phyloP scores from a whole-genome alignment of 768 basidiomycete genomes.

The Neoboletus brunneissimus region DNA sequence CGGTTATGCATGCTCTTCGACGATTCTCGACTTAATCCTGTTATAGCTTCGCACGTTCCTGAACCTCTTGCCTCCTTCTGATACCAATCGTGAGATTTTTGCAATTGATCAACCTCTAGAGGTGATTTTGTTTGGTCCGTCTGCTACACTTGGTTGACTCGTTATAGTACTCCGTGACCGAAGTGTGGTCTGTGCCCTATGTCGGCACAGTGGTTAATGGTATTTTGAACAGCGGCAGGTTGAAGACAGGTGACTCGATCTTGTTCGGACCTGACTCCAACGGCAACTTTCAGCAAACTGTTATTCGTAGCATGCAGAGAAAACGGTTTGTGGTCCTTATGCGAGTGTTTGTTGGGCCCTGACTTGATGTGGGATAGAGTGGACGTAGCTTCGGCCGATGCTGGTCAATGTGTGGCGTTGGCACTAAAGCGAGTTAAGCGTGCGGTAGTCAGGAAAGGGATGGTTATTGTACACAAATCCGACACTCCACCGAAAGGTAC shows the following conservation, averaged over 20 bases:
- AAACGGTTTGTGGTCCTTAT: constrained; percentile 59
- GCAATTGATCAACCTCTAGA: constrained; percentile 75
- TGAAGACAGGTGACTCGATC: constrained; percentile 79
- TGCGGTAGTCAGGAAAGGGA: constrained; percentile 84
- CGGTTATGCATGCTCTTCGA: constrained; percentile 15
- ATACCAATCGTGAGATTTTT: constrained; percentile 80
- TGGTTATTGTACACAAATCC: constrained; percentile 84
- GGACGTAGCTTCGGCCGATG: constrained; percentile 80
- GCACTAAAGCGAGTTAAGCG: constrained; percentile 88
- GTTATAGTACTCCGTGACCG: constrained; percentile 74
- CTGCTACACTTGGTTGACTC: constrained; percentile 9
- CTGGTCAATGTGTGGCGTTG: constrained; percentile 92
- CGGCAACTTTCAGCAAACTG: constrained; percentile 78
- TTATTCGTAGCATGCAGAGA: constrained; percentile 90
- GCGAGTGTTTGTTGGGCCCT: not conserved
- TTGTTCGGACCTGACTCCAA: constrained; percentile 90
- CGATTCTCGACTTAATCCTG: constrained; percentile 10
- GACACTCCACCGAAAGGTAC: constrained; percentile 76
- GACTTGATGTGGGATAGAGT: constrained; percentile 47
- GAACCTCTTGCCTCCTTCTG: constrained; percentile 86
- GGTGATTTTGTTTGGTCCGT: constrained; percentile 38
- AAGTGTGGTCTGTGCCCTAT: constrained; percentile 86
- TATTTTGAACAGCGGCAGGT: constrained; percentile 70
- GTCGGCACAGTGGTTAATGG: constrained; percentile 85
- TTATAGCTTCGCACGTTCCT: constrained; percentile 80